Conservation (phyloP, 805 yeast genomes). For the Ogataea chonburiensis region DNA sequence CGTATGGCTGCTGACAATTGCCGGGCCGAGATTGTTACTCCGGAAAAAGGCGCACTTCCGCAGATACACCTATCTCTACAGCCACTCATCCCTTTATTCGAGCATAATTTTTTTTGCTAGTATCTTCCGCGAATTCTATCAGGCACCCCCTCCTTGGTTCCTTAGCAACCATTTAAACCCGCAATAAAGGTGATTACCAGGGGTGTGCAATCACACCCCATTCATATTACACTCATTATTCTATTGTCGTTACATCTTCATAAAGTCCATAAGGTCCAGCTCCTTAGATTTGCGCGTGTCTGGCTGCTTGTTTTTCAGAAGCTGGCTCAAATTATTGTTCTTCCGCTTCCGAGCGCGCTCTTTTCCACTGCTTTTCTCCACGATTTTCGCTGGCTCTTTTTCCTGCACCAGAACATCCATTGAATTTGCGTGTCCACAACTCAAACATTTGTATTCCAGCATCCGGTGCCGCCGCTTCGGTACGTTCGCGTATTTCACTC, state of each 20-base stretch:
- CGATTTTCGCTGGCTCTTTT: constrained; percentile 5
- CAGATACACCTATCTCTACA: constrained; percentile 6
- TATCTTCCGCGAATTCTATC: constrained; percentile 4
- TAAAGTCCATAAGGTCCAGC: constrained; percentile 30
- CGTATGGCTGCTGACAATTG: constrained; percentile 1
- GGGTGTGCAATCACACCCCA: constrained; percentile 3
- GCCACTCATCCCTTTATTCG: constrained; percentile 6
- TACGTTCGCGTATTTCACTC: constrained; percentile 11
- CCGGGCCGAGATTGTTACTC: constrained; percentile 6
- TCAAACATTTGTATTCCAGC: constrained; percentile 24
- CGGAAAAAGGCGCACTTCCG: constrained; percentile 13
- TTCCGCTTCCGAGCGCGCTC: constrained; percentile 27
- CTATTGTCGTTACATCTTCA: constrained; percentile 25
- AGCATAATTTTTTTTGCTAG: constrained; percentile 2
- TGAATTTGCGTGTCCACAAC: constrained; percentile 13
- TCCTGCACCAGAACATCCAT: constrained; percentile 5
- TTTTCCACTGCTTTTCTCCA: constrained; percentile 12
- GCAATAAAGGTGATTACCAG: constrained; percentile 2
- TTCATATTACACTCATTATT: too few relatives aligned
- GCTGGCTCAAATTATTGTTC: constrained; percentile 24
- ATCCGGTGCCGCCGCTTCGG: constrained; percentile 7
- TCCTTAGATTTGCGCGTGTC: constrained; percentile 6
- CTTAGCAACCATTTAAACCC: too few relatives aligned
- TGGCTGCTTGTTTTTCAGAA: constrained; percentile 24
- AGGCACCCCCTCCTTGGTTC: too few relatives aligned